These are phyloP conservation scores for Fusarium mangiferae DNA, from an alignment of 2,329 filamentous ascomycete genomes.

Conservation along the genomic window DNA sequence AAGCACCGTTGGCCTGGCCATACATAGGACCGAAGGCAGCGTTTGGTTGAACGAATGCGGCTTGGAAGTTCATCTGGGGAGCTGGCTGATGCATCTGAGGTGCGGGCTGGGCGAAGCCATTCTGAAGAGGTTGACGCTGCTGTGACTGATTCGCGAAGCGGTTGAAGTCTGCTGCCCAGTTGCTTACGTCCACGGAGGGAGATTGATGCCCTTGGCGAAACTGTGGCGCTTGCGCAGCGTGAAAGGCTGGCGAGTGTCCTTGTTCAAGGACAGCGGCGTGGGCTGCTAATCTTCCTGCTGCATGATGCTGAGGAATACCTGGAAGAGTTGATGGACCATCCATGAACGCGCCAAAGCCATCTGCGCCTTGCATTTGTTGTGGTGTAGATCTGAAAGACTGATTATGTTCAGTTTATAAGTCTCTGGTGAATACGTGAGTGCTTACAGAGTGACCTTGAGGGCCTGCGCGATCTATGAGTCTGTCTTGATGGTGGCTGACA, in stretches of 20 bases:
- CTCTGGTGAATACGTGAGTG: not conserved
- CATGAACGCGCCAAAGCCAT: constrained; percentile 52
- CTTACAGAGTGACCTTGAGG: constrained; percentile 47
- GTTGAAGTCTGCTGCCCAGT: constrained; percentile 53
- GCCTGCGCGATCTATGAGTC: constrained; percentile 47
- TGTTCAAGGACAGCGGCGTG: constrained; percentile 49
- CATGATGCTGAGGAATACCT: constrained; percentile 47
- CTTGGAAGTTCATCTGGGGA: constrained; percentile 45
- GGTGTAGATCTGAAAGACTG: constrained; percentile 51
- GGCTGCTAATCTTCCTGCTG: constrained; percentile 49
- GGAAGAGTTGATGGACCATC: constrained; percentile 43
- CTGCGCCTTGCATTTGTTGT: constrained; percentile 43
- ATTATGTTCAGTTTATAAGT: not conserved
- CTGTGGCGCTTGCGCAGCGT: constrained; percentile 35
- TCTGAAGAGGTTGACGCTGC: constrained; percentile 38
- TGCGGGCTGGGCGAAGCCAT: constrained; percentile 32
- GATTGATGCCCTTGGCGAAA: constrained; percentile 41
- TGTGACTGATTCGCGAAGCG: constrained; percentile 46
- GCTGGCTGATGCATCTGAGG: constrained; percentile 42
- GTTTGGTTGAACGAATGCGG: constrained; percentile 45
- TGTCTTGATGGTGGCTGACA: constrained; percentile 54
- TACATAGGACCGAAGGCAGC: constrained; percentile 45
- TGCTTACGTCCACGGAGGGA: constrained; percentile 40
- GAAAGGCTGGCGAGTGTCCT: constrained; percentile 35
- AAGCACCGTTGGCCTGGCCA: constrained; percentile 40